Evolutionary conservation across 1,284 basidiomycete genomes (phyloP).

Genomic region (Rhizopogon parksii): DNA sequence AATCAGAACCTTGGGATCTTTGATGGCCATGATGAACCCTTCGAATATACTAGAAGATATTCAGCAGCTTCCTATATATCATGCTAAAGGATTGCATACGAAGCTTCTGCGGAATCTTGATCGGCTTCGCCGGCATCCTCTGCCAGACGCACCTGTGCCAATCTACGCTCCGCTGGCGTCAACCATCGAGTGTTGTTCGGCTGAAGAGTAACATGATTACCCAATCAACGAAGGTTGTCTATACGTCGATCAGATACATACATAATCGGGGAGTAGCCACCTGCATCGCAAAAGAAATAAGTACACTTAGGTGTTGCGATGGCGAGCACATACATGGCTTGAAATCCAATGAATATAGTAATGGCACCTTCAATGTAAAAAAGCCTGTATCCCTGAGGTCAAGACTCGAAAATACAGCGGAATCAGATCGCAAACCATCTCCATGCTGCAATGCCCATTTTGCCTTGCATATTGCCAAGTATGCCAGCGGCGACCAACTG

Average conservation of each 20-base stretch:
- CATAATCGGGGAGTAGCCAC: conserved; percentile 50
- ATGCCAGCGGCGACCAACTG: conserved; percentile 67
- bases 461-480: conserved; percentile 61
- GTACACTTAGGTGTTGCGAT: neutral
- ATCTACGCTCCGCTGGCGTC: conserved; percentile 47
- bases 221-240: neutral
- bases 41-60: conserved; percentile 35
- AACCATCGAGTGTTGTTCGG: conserved; percentile 66
- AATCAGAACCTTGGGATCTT: conserved; percentile 56
- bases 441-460: conserved; percentile 64
- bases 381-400: conserved; percentile 33
- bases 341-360: conserved; percentile 49
- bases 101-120: conserved; percentile 47
- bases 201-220: conserved; percentile 23
- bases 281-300: conserved; percentile 20
- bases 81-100: conserved; percentile 13
- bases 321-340: conserved; percentile 41
- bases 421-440: conserved; percentile 40
- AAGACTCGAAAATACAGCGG: neutral
- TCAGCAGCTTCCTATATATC: neutral
- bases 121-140: conserved; percentile 75
- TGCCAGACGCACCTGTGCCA: conserved; percentile 66
- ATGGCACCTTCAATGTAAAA: conserved; percentile 59
- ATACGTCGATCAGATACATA: conserved; percentile 21
- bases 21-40: conserved; percentile 55